These are phyloP conservation scores for Tricholoma furcatifolium DNA, from an alignment of 768 basidiomycete species.

Conservation along the genomic window DNA sequence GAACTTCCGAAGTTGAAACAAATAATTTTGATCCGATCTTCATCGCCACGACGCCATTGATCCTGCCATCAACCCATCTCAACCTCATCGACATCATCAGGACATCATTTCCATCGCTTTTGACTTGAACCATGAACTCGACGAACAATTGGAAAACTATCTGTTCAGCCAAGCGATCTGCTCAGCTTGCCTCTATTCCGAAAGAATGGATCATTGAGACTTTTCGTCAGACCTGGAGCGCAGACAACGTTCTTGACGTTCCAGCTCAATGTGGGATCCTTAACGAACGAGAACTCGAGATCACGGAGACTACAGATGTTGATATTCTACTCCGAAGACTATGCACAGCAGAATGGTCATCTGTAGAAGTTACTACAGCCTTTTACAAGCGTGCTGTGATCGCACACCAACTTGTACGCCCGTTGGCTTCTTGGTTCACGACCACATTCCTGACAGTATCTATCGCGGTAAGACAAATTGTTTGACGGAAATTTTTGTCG, in stretches of 20 bases:
- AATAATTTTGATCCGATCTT: too few species aligned
- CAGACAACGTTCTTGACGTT: constrained; percentile 43
- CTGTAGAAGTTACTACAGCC: constrained; percentile 57
- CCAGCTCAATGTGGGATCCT: constrained; percentile 54
- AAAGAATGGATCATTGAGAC: constrained; percentile 47
- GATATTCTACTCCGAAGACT: constrained; percentile 44
- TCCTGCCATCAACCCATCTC: too few species aligned
- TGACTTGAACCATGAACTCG: neutral
- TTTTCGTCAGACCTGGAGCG: constrained; percentile 34
- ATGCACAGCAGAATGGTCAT: constrained; percentile 45
- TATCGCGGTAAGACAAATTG: constrained; percentile 40
- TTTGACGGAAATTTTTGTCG: constrained; percentile 57
- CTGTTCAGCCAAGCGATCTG: constrained; percentile 35
- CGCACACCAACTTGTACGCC: constrained; percentile 62
- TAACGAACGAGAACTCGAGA: constrained; percentile 50
- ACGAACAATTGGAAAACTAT: constrained; percentile 23
- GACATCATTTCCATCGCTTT: too few species aligned
- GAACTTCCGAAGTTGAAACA: too few species aligned
- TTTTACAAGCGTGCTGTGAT: constrained; percentile 68
- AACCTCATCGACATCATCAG: too few species aligned
- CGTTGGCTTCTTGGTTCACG: neutral
- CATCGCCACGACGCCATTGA: too few species aligned
- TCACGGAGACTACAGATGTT: constrained; percentile 52
- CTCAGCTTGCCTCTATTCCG: constrained; percentile 55
- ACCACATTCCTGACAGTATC: neutral